Base-by-base conservation (phyloP, 371 early-diverging fungal genomes). In the Mortierella sp. region DNA sequence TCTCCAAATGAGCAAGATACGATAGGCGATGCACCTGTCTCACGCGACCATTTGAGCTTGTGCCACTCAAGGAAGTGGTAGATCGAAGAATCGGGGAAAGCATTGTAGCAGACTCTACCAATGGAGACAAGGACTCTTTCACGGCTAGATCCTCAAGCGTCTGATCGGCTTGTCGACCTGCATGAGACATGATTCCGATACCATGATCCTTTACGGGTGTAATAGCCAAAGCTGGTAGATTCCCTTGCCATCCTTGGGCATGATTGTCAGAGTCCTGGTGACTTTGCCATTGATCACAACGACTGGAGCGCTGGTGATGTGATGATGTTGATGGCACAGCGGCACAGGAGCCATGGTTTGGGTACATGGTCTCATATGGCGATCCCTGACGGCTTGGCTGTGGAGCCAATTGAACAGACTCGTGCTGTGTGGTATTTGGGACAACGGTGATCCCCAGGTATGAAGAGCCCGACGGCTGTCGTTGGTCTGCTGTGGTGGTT, bases 11-110 rank as follows among this genome's bases (percentile, higher is more conserved):
- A 3, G 67, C 60, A 27, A 74, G 28, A 27, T 74, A 74, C 8
- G 74, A 74, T 14, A 74, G 50, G 2, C 74, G 63, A 24, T 63
- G 54, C 28, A 68, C 63, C 34, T 60, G n/a, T 14, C 64, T 59
- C 13, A 49, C 41, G 10, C 54, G 52, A 5, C 62, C 50, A 22
- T 19, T 48, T 14, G 58, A 54, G 9, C 61, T 60, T 5, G 54
- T 57, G 1, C 49, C 22, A 45, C 72, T 72, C 28, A 66, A 48
- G 17, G 49, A 44, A 3, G 72, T 60, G 0, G 62, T 27, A 1
- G 72, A 57, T 0, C 58, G 66, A 31, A 43, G 39, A 1, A 50
- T 21, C 2, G 25, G 19, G 10, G 22, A 47, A 21, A 24, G 22
- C 22, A 25, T 47, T 8, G 25, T 10, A 3, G 3, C 3, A 47